Evolutionary conservation across 2,329 filamentous ascomycete genomes (phyloP), one percentile per base, ranked within the genome.

Genomic region (Zymoseptoria crescenta): DNA sequence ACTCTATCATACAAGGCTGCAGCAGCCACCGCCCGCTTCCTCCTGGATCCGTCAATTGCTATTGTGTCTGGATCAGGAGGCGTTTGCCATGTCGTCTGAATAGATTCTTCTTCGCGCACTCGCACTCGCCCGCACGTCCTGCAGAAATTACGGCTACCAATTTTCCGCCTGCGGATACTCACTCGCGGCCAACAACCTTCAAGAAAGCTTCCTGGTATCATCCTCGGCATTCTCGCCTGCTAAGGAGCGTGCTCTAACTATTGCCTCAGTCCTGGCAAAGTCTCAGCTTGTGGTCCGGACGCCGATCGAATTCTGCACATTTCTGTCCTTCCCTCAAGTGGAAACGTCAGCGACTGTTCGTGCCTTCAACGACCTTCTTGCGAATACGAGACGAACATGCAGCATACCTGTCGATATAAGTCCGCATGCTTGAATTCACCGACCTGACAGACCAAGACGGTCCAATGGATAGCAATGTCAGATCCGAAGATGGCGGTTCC

Each of bases 391-490:
- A 45, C 35, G 35, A 45, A 45, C 16, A 45, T 45, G 35, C 35
- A 45, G 35, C 16, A 16, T 45, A 16, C 13, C 35, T 16, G 35
- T 45, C 35, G 35, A 13, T 45, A 45, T 45, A 45, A 45, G 35
- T 45, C 35, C 35, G 35, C 13, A 45, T 16, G 35, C 35, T n/a
- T 45, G 35, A 45, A n/a, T 45, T 16, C n/a, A 16, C 35, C 35
- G 16, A 45, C 35, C 13, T 45, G 35, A 45, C 35, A 45, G 13
- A 45, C 35, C 35, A 19, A 63, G 24, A 4, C 49, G 10, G 19
- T 9, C 49, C 19, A 19, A 63, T 63, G 61, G 61, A 60, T 41
- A 49, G 55, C 19, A 52, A 53, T 35, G 52, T 56, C 50, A 57
- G 57, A 51, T 27, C 49, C 55, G 57, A 63, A 16, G 57, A 61